These are phyloP conservation scores for Candida silvatica DNA, from an alignment of 805 yeast species.

Conservation along the genomic window DNA sequence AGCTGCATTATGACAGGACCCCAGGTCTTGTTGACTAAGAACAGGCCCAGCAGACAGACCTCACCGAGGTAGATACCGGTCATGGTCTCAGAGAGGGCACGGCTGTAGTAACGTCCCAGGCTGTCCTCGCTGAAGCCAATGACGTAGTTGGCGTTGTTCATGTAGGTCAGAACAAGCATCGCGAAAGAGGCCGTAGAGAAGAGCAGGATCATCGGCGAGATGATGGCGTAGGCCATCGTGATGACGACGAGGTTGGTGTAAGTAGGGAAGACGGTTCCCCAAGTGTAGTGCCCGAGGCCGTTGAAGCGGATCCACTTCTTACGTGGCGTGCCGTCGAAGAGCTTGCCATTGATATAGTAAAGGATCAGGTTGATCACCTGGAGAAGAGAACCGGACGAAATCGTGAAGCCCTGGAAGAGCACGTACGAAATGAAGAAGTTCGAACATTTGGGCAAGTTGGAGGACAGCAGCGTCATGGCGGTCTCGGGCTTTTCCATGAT, in stretches of 20 bases:
- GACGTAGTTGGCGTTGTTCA: slow-evolving; percentile 71
- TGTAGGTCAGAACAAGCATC: slow-evolving; percentile 66
- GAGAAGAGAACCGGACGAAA: slow-evolving; percentile 55
- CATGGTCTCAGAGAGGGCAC: slow-evolving; percentile 82
- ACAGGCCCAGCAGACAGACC: slow-evolving; percentile 76
- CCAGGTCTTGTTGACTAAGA: slow-evolving; percentile 90
- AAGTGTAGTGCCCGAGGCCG: slow-evolving; percentile 40
- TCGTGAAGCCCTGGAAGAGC: slow-evolving; percentile 58
- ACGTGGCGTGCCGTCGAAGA: slow-evolving; percentile 58
- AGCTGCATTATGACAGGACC: slow-evolving; percentile 81
- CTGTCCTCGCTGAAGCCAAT: slow-evolving; percentile 59
- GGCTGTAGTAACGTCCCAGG: slow-evolving; percentile 79
- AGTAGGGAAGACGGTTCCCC: slow-evolving; percentile 78
- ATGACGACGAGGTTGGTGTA: slow-evolving; percentile 67
- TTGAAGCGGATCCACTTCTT: slow-evolving; percentile 57
- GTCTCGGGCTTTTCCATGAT: slow-evolving; percentile 50
- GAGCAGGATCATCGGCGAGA: slow-evolving; percentile 74
- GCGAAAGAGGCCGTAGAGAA: slow-evolving; percentile 68
- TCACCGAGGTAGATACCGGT: slow-evolving; percentile 86
- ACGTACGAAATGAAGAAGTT: slow-evolving; percentile 66
- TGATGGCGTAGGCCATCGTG: slow-evolving; percentile 56
- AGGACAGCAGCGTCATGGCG: slow-evolving; percentile 52
- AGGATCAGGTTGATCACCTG: slow-evolving; percentile 53
- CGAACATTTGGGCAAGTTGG: slow-evolving; percentile 64
- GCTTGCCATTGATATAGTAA: slow-evolving; percentile 47